Conservation (phyloP, 495 filamentous ascomycete genomes). For the Penicillium angulare region DNA sequence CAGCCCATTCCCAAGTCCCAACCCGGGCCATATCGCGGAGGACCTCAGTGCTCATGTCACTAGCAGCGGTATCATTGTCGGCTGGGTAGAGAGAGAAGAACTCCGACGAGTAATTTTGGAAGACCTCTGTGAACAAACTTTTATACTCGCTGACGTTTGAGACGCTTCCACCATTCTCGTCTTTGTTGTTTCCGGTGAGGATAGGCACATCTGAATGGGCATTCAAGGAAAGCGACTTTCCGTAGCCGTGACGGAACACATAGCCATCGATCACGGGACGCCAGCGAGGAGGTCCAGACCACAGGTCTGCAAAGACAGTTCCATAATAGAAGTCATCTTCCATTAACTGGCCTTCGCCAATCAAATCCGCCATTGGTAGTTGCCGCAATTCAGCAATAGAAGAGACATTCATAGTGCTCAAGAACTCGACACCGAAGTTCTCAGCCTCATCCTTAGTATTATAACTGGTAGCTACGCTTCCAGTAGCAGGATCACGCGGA, state of each 20-base stretch:
- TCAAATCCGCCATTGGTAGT: neutral
- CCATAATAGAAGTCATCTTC: neutral
- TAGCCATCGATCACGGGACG: constrained; percentile 16
- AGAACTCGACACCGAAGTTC: neutral
- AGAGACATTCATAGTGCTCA: neutral
- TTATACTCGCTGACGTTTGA: neutral
- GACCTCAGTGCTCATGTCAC: constrained; percentile 8
- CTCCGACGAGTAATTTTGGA: neutral
- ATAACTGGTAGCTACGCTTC: constrained; percentile 13
- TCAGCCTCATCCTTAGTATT: neutral
- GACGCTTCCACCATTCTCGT: constrained; percentile 6
- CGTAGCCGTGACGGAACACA: constrained; percentile 10
- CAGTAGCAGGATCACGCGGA: constrained; percentile 10
- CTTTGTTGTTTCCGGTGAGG: constrained; percentile 17
- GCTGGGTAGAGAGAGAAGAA: constrained; percentile 13
- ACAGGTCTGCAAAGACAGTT: neutral
- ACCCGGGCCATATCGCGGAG: constrained; percentile 12
- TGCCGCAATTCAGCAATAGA: neutral
- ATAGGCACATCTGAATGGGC: constrained; percentile 15
- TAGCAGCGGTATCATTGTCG: constrained; percentile 4
- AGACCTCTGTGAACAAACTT: constrained; percentile 2
- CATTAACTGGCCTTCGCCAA: neutral
- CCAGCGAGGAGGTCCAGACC: constrained; percentile 9
- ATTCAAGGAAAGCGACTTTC: constrained; percentile 1
- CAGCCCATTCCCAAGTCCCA: constrained; percentile 13